Evolutionary conservation across 1,139 yeast species (phyloP), one percentile per base, ranked within the genome.

Genomic region (Pichia sp.): DNA sequence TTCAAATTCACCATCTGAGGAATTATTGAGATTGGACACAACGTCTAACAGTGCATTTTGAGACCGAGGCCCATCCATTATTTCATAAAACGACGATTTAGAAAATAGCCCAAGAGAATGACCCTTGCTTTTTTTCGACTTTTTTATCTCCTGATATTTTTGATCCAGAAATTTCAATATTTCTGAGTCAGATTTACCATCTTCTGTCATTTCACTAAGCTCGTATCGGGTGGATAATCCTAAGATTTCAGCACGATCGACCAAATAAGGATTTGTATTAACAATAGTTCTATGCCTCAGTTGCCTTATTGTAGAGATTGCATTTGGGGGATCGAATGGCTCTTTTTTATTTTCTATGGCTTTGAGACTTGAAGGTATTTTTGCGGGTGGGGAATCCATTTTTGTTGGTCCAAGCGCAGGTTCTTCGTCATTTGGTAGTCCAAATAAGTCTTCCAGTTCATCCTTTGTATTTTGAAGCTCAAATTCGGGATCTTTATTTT

Each of bases 231-330:
- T 53, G 11, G 62, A 47, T 3, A 63, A 45, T 2, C 65, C 65
- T 3, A 61, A 47, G 44, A 56, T 56, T 16, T 54, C 58, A 3
- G 64, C 64, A 4, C 58, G 50, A 44, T 63, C 66, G 3, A 62
- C 59, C 10, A 62, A 54, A 46, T 61, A 63, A 1, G 63, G 62
- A 44, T 50, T 50, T 29, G 48, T 28, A 36, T 50, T 49, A 3
- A 47, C 44, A 32, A 50, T 49, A 5, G 42, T 50, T 33, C 53
- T 42, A 23, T 49, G 51, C 28, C 53, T 28, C 8, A 50, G 38
- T 9, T 31, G 44, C 34, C 53, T 40, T 33, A 41, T 35, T 7
- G 8, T 16, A 16, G 23, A 16, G 23, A 16, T 27, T 26, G 10
- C 11, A 4, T 11, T 16, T 3, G 23, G 11, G 3, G 33, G 29